Evolutionary conservation across 306 rosid genomes (phyloP), one percentile per base, ranked within the genome.

Genomic region (Acacia crassicarpa): DNA sequence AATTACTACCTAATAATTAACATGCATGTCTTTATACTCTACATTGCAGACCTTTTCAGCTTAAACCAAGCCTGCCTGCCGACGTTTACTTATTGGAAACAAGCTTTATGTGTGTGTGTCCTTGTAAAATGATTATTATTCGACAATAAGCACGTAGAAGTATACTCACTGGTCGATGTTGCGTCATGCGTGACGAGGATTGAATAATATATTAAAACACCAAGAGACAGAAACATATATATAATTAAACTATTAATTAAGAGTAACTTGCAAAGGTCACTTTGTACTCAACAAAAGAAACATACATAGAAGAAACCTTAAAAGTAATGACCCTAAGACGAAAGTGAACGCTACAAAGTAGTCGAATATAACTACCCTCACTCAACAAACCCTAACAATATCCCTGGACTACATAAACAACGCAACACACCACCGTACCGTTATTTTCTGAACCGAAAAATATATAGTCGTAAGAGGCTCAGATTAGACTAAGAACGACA

Each of bases 361-460:
- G 6, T 33, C 44, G 22, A 38, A 43, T 48, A 38, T 35, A 44
- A 58, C 27, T 45, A 74, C 66, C 49, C 62, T 74, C 46, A 4
- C 4, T 1, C 67, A 0, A 23, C 41, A 81, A 48, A 82, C 80
- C 11, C 83, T 73, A 66, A 66, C 7, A 35, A 67, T 41, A 33
- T 6, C 40, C 83, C 25, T 46, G 9, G 2, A 75, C 8, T 16
- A 67, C 14, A 76, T 16, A 10, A 80, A 72, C 58, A 27, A 71
- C 65, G 25, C n/a, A 54, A 54, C 61, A 54, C 80, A 16, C 80
- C 8, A 62, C 75, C 76, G 9, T 78, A 62, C 75, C 76, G 9
- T 78, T 62, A 71, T 71, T 83, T 62, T 23, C 58, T 35, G 11
- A 62, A 70, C 78, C 9, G 69, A 49, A 77, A 61, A 61, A 4